These are phyloP conservation scores for Acer saccharum DNA, from an alignment of 345 rosid species.

Conservation along the genomic window DNA sequence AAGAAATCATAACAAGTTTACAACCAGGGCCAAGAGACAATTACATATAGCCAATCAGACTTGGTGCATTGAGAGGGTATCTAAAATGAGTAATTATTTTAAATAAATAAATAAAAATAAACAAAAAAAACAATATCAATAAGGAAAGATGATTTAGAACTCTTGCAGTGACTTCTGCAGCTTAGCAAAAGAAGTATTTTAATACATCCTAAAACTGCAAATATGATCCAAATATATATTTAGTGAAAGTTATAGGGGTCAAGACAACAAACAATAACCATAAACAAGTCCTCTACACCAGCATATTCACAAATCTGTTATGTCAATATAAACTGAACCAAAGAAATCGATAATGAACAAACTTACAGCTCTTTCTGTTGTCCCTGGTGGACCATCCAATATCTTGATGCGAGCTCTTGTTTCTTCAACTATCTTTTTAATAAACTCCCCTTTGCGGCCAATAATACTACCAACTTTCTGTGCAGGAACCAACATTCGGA, in stretches of 20 bases:
- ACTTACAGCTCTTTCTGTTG: conserved; percentile 99
- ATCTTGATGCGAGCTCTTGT: conserved; percentile 97
- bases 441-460: conserved; percentile 97
- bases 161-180: background rate
- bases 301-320: conserved; percentile 7
- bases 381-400: conserved; percentile 99
- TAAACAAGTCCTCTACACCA: conserved; percentile 15
- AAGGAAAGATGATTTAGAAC: background rate
- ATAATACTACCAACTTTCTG: conserved; percentile 98
- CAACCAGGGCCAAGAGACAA: background rate
- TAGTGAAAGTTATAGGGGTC: background rate
- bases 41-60: background rate
- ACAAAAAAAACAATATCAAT: background rate
- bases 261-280: conserved; percentile 9
- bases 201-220: background rate
- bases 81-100: too few relatives aligned
- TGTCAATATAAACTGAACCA: conserved; percentile 13
- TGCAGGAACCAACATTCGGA: conserved; percentile 97
- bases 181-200: background rate
- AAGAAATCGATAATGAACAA: conserved; percentile 5
- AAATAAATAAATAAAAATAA: too few relatives aligned
- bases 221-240: background rate
- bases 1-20: conserved; percentile 10
- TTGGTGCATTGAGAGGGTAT: background rate
- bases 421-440: conserved; percentile 96